phyloP scores from a whole-genome alignment of 768 basidiomycete genomes.

The Auricularia cornea region DNA sequence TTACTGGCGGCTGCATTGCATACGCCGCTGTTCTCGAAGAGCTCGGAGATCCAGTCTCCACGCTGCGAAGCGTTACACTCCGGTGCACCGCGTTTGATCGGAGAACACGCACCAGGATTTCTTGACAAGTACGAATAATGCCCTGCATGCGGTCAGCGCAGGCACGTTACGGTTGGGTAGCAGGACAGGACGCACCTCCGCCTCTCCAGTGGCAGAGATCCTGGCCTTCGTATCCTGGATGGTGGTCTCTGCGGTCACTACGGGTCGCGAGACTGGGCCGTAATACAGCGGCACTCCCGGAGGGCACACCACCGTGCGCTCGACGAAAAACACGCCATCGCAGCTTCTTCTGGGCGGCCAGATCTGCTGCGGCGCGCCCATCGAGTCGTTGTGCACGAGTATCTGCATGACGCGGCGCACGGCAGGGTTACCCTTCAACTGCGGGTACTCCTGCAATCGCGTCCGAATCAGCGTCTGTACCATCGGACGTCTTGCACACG shows the following conservation, averaged over 20 bases:
- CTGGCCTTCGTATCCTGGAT: neutral
- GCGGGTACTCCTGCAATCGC: neutral
- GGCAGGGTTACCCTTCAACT: neutral
- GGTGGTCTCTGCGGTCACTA: neutral
- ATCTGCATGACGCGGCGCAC: neutral
- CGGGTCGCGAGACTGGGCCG: neutral
- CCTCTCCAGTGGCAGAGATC: neutral
- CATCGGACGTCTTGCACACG: too few species aligned
- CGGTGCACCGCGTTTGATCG: neutral
- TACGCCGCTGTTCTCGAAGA: neutral
- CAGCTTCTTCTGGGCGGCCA: neutral
- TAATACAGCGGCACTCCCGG: neutral
- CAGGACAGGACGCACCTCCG: neutral
- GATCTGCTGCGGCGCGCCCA: neutral
- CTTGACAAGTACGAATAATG: neutral
- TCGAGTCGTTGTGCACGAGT: neutral
- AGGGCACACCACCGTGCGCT: neutral
- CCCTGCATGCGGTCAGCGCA: neutral
- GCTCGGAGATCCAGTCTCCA: neutral
- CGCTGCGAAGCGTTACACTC: neutral
- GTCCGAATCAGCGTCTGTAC: too few species aligned
- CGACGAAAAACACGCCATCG: neutral
- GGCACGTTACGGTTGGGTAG: neutral
- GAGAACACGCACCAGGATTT: neutral
- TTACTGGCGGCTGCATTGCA: conserved; percentile 1